phyloP scores from a whole-genome alignment of 2,329 filamentous ascomycete species.

The Didymella pomorum region DNA sequence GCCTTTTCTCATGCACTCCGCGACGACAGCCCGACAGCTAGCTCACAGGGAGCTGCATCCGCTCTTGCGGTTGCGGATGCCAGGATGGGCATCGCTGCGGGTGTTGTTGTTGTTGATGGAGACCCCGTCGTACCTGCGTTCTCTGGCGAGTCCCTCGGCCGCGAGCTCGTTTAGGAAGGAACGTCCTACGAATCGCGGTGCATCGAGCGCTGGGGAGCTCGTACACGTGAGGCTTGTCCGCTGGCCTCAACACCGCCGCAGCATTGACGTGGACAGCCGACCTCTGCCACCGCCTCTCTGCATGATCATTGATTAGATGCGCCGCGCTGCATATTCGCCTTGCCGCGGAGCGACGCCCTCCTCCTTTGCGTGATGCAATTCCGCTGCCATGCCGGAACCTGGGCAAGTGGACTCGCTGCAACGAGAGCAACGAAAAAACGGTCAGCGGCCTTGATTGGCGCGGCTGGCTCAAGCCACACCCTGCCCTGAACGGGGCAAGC shows the following conservation, averaged over 20 bases:
- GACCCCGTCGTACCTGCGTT: slow-evolving; percentile 23
- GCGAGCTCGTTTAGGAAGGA: slow-evolving; percentile 20
- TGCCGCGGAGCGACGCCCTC: slow-evolving; percentile 12
- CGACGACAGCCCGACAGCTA: slow-evolving; percentile 2
- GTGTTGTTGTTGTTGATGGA: not conserved
- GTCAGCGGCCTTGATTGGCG: slow-evolving; percentile 16
- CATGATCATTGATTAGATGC: not conserved
- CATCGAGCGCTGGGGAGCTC: slow-evolving; percentile 10
- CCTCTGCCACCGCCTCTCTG: slow-evolving; percentile 6
- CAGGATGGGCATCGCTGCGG: slow-evolving; percentile 1
- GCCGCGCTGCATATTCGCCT: slow-evolving; percentile 11
- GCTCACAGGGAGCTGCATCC: not conserved
- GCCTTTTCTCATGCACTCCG: slow-evolving; percentile 7
- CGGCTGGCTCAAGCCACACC: slow-evolving; percentile 23
- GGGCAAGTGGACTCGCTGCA: slow-evolving; percentile 20
- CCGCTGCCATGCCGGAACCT: slow-evolving; percentile 19
- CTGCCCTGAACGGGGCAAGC: slow-evolving; percentile 17
- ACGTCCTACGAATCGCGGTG: slow-evolving; percentile 19
- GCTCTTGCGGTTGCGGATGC: not conserved
- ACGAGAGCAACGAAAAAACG: slow-evolving; percentile 13
- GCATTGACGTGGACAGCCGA: slow-evolving; percentile 11
- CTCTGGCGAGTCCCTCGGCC: slow-evolving; percentile 18
- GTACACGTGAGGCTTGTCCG: slow-evolving; percentile 6
- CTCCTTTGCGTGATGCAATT: slow-evolving; percentile 17
- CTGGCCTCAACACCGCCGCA: slow-evolving; percentile 11